These are phyloP conservation scores for Senna tora DNA, from an alignment of 306 rosid species.

Conservation along the genomic window DNA sequence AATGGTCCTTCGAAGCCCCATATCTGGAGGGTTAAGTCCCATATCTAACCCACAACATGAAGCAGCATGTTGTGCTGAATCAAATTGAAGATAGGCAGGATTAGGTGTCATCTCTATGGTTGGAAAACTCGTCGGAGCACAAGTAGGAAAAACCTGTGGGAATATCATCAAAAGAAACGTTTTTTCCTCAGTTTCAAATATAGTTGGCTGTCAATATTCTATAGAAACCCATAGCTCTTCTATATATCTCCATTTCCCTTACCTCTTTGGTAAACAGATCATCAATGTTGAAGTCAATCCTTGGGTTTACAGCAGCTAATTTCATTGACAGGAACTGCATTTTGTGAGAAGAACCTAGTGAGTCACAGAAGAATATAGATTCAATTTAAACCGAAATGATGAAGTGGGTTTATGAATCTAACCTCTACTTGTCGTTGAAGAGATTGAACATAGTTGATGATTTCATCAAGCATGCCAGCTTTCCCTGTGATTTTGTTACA, in stretches of 20 bases:
- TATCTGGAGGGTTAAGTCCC: constrained; percentile 58
- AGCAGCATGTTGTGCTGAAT: constrained; percentile 60
- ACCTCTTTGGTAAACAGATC: constrained; percentile 90
- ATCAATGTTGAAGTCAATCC: constrained; percentile 82
- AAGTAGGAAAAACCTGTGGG: constrained; percentile 66
- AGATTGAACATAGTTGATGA: constrained; percentile 75
- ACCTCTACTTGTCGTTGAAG: constrained; percentile 95
- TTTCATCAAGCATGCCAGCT: constrained; percentile 26
- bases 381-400: not conserved
- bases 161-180: constrained; percentile 13
- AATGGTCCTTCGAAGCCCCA: constrained; percentile 57
- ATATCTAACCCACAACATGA: constrained; percentile 65
- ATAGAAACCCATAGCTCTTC: not conserved
- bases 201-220: not conserved
- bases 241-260: constrained; percentile 2
- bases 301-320: constrained; percentile 88
- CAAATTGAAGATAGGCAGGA: constrained; percentile 63
- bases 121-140: constrained; percentile 51
- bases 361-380: not conserved
- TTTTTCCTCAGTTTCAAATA: not conserved
- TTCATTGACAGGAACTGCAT: constrained; percentile 96
- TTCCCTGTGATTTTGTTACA: constrained; percentile 22
- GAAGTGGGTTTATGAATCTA: constrained; percentile 40
- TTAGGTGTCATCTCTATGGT: constrained; percentile 59
- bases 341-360: not conserved